phyloP scores from a whole-genome alignment of 176 grass and related monocot species.

The Aegilops longissima region DNA sequence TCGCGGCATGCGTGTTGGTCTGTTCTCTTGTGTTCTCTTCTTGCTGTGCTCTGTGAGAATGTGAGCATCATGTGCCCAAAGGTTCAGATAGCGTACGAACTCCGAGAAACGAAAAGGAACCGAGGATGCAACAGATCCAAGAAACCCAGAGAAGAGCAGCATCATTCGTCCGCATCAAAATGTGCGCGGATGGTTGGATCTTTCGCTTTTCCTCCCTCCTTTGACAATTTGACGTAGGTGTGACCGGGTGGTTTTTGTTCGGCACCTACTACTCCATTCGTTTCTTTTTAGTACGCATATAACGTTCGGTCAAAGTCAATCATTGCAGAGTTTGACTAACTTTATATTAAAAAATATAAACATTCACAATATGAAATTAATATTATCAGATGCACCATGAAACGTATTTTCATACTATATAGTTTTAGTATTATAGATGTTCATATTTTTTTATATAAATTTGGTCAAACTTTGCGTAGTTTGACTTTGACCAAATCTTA shows the following conservation, averaged over 20 bases:
- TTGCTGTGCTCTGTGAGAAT: neutral
- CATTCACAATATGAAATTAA: too few relatives aligned
- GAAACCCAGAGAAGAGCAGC: neutral
- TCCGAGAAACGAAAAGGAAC: constrained; percentile 25
- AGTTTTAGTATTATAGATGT: too few relatives aligned
- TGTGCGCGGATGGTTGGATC: constrained; percentile 35
- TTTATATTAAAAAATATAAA: too few relatives aligned
- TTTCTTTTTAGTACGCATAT: too few relatives aligned
- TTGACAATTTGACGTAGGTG: neutral
- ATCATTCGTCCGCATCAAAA: constrained; percentile 41
- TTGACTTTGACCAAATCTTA: too few relatives aligned
- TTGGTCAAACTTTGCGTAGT: too few relatives aligned
- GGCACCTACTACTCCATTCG: too few relatives aligned
- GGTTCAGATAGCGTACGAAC: constrained; percentile 2
- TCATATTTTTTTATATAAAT: too few relatives aligned
- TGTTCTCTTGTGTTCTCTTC: neutral
- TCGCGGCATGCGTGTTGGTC: neutral
- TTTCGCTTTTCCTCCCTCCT: constrained; percentile 28
- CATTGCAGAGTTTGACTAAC: too few relatives aligned
- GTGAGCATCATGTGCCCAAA: constrained; percentile 25
- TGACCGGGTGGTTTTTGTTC: neutral
- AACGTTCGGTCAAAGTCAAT: too few relatives aligned
- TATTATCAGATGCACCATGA: too few relatives aligned
- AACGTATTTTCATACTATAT: too few relatives aligned
- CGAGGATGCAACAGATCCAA: constrained; percentile 49